These are phyloP conservation scores for Podospora bellae-mahoneyi DNA, from an alignment of 495 filamentous ascomycete genomes.

Conservation along the genomic window DNA sequence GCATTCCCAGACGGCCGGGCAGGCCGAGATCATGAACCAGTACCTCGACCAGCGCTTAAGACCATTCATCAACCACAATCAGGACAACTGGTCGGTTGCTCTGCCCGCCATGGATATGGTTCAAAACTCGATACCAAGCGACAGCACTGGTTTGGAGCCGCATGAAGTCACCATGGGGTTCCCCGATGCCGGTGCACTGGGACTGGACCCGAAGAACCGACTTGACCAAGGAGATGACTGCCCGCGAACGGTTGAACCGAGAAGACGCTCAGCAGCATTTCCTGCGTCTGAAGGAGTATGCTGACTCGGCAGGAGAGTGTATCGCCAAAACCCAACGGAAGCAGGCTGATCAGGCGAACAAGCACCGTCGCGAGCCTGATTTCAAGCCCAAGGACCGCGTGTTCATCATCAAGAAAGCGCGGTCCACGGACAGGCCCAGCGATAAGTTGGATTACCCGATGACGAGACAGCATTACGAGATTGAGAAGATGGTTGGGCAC, in stretches of 20 bases:
- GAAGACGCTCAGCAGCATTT: neutral
- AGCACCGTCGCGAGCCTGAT: neutral
- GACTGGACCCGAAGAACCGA: neutral
- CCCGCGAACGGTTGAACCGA: neutral
- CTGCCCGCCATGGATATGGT: neutral
- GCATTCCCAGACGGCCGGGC: neutral
- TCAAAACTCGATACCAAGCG: neutral
- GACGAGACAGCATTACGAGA: neutral
- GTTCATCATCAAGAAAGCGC: neutral
- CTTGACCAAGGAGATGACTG: neutral
- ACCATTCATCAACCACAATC: neutral
- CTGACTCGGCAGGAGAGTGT: neutral
- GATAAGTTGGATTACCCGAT: too few species aligned
- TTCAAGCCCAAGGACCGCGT: neutral
- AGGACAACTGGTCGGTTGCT: neutral
- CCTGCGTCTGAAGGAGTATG: neutral
- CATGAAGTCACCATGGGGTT: neutral
- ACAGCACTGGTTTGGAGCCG: neutral
- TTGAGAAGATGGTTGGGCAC: neutral
- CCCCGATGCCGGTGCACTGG: neutral
- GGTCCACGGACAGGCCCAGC: neutral
- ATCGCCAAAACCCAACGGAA: neutral
- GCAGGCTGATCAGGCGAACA: neutral
- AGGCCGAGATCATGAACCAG: conserved; percentile 3
- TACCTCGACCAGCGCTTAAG: neutral